Percentiles rank a stretch among this genome's conserved stretches.
These are phyloP conservation scores for Cornus controversa DNA, from an alignment of 148 eudicot species.

Conservation along the genomic window DNA sequence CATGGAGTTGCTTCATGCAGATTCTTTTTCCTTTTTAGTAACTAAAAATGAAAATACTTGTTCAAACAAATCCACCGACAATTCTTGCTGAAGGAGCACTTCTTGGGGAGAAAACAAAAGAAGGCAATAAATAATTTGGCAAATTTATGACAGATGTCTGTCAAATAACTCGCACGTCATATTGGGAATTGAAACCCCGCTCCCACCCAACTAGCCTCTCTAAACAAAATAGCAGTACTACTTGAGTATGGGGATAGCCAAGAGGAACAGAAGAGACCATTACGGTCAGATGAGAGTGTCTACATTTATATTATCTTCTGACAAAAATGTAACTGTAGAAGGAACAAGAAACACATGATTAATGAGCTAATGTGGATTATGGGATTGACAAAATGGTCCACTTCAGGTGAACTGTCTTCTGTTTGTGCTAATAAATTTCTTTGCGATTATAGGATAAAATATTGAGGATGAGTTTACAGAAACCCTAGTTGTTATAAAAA, in stretches of 20 bases:
- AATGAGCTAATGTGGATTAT: neutral
- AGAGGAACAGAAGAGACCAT: neutral
- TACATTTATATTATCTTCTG: neutral
- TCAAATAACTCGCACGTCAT: neutral
- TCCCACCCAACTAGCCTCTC: neutral
- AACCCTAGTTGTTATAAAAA: no score
- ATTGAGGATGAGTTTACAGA: no score
- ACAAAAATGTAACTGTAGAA: neutral
- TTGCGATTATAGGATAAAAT: no score
- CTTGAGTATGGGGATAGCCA: neutral
- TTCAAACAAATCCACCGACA: neutral
- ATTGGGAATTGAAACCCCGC: neutral
- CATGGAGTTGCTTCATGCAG: neutral
- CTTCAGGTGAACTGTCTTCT: neutral
- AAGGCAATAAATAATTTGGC: neutral
- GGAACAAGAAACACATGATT: neutral
- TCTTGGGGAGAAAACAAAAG: neutral
- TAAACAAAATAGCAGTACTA: neutral
- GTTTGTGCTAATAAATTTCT: neutral
- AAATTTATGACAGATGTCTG: neutral
- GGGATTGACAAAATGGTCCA: neutral
- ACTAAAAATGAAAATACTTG: neutral
- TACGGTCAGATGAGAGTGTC: neutral
- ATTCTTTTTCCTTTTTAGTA: neutral
- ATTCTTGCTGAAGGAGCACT: neutral